Percentiles rank a stretch among this genome's conserved stretches.
These are phyloP conservation scores for Populus ilicifolia DNA, from an alignment of 345 rosid genomes.

Conservation along the genomic window DNA sequence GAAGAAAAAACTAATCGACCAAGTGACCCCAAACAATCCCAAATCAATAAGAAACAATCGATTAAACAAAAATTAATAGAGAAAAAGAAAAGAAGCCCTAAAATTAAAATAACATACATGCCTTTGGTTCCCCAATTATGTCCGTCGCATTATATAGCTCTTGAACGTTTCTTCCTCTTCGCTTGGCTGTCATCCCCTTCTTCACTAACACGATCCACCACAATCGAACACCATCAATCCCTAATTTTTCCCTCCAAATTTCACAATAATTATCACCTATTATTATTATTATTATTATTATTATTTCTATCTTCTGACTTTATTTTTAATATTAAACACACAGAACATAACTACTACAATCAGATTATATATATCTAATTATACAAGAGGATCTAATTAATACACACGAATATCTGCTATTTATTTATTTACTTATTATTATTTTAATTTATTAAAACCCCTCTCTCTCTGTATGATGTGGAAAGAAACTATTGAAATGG, in stretches of 20 bases:
- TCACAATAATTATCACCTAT: not conserved
- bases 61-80: not conserved
- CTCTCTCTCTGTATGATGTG: slow-evolving; percentile 21
- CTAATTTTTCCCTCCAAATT: slow-evolving; percentile 5
- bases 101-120: slow-evolving; percentile 26
- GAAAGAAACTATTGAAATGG: slow-evolving; percentile 8
- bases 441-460: not conserved
- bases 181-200: slow-evolving; percentile 33
- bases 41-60: not conserved
- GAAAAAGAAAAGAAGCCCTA: slow-evolving; percentile 26
- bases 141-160: slow-evolving; percentile 35
- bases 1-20: too few species aligned
- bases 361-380: slow-evolving; percentile 5
- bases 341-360: slow-evolving; percentile 17
- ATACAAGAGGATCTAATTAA: slow-evolving; percentile 12
- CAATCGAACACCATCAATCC: slow-evolving; percentile 28
- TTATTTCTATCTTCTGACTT: not conserved
- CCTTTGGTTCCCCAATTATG: slow-evolving; percentile 44
- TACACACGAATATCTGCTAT: slow-evolving; percentile 1
- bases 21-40: not conserved
- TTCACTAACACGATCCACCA: slow-evolving; percentile 22
- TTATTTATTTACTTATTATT: not conserved
- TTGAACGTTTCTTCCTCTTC: slow-evolving; percentile 31
- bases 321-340: not conserved
- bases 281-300: too few species aligned